Percentiles rank a stretch among this genome's conserved stretches.
Evolutionary conservation across 176 grass and related monocot genomes (phyloP).

Genomic region (Pontederia crassipes): DNA sequence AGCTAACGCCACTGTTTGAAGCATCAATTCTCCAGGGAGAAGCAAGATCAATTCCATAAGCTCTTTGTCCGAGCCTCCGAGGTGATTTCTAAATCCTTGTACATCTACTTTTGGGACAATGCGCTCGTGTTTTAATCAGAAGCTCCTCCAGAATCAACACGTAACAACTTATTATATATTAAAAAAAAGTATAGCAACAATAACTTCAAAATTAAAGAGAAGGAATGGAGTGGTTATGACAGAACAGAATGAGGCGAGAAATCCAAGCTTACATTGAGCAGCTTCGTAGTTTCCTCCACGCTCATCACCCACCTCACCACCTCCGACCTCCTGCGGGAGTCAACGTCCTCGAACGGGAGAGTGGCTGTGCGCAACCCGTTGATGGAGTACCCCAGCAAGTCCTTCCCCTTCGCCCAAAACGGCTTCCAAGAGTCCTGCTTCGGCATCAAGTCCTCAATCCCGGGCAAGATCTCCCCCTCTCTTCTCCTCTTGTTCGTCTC

Average conservation of each 20-base stretch:
- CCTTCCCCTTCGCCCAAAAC: constrained; percentile 75
- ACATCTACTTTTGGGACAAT: too few relatives aligned
- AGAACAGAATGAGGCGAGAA: background rate
- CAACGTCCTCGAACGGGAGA: constrained; percentile 47
- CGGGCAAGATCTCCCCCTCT: background rate
- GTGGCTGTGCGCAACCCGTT: constrained; percentile 69
- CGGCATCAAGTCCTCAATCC: constrained; percentile 59
- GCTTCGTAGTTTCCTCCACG: constrained; percentile 42
- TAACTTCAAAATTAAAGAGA: too few relatives aligned
- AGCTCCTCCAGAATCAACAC: too few relatives aligned
- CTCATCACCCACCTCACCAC: constrained; percentile 39
- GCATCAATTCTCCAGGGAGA: too few relatives aligned
- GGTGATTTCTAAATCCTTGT: too few relatives aligned
- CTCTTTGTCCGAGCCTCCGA: too few relatives aligned
- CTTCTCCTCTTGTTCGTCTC: background rate
- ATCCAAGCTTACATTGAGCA: constrained; percentile 48
- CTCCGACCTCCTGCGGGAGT: constrained; percentile 36
- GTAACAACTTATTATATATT: too few relatives aligned
- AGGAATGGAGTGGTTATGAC: background rate
- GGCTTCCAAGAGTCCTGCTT: constrained; percentile 66
- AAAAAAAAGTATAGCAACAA: too few relatives aligned
- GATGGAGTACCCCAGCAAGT: constrained; percentile 84
- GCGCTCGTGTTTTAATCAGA: too few relatives aligned
- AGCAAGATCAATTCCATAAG: too few relatives aligned
- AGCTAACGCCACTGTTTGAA: too few relatives aligned